phyloP scores from a whole-genome alignment of 129 eudicot genomes.

The Glebionis coronaria region DNA sequence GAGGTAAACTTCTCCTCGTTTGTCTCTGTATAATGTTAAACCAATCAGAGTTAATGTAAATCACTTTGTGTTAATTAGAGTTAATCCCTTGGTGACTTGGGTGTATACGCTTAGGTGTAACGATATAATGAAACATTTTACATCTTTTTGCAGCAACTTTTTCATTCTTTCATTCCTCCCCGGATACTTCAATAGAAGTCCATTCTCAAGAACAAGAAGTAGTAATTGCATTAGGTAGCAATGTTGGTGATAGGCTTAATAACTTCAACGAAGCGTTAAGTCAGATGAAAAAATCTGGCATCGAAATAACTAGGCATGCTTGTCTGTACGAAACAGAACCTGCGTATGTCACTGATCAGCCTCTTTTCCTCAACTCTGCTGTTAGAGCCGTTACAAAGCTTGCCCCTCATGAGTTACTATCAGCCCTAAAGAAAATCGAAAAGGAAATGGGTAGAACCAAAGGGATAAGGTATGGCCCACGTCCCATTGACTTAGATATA shows the following conservation, averaged over 20 bases:
- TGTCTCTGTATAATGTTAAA: not conserved
- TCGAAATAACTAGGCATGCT: conserved; percentile 66
- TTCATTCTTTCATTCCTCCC: conserved; percentile 49
- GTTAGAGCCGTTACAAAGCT: conserved; percentile 77
- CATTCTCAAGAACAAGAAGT: conserved; percentile 78
- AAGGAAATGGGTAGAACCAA: conserved; percentile 79
- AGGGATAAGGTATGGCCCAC: conserved; percentile 93
- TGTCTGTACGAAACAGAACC: conserved; percentile 92
- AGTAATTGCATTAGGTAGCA: conserved; percentile 87
- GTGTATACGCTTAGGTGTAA: too few species aligned
- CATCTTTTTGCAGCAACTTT: conserved; percentile 37
- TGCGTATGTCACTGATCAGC: conserved; percentile 90
- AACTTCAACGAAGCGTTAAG: conserved; percentile 76
- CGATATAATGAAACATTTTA: not conserved
- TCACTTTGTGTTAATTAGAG: not conserved
- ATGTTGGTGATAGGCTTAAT: conserved; percentile 70
- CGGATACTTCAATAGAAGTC: conserved; percentile 53
- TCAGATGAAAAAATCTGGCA: conserved; percentile 71
- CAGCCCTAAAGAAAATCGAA: conserved; percentile 72
- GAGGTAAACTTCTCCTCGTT: conserved; percentile 34
- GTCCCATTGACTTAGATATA: conserved; percentile 88
- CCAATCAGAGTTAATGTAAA: not conserved
- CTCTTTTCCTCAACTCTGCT: conserved; percentile 91
- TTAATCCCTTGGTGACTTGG: too few species aligned
- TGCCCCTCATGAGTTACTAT: conserved; percentile 71